phyloP scores from a whole-genome alignment of 2,329 filamentous ascomycete species.

The Penicillium sp. region DNA sequence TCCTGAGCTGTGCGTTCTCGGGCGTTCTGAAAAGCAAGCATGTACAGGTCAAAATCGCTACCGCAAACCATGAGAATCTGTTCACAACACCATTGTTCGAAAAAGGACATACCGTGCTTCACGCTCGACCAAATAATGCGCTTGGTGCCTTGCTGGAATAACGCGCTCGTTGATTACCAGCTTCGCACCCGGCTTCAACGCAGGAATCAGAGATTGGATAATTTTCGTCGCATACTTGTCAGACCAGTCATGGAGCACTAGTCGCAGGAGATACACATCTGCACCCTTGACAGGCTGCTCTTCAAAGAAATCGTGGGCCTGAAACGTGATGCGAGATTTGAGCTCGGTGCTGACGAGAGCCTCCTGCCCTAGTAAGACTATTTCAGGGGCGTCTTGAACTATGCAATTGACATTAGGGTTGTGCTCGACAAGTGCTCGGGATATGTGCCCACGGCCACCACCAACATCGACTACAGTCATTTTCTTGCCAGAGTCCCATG shows the following conservation, averaged over 20 bases:
- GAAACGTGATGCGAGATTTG: constrained; percentile 4
- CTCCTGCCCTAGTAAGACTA: constrained; percentile 8
- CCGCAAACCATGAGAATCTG: neutral
- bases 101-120: neutral
- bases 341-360: neutral
- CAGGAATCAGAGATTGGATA: neutral
- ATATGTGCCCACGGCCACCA: constrained; percentile 13
- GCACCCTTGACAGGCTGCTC: constrained; percentile 29
- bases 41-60: neutral
- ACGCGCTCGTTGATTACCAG: neutral
- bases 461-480: constrained; percentile 42
- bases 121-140: neutral
- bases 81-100: neutral
- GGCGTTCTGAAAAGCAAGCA: neutral
- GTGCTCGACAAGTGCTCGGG: constrained; percentile 33
- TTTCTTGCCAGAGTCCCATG: constrained; percentile 13
- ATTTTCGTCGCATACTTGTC: constrained; percentile 24
- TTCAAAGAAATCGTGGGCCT: constrained; percentile 8
- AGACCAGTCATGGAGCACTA: constrained; percentile 39
- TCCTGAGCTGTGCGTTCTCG: neutral
- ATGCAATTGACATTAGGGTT: constrained; percentile 41
- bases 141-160: neutral
- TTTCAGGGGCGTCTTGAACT: constrained; percentile 43
- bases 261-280: constrained; percentile 34
- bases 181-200: neutral